Base-by-base conservation (phyloP, 1,284 basidiomycete species). In the Cystobasidium pallidum region DNA sequence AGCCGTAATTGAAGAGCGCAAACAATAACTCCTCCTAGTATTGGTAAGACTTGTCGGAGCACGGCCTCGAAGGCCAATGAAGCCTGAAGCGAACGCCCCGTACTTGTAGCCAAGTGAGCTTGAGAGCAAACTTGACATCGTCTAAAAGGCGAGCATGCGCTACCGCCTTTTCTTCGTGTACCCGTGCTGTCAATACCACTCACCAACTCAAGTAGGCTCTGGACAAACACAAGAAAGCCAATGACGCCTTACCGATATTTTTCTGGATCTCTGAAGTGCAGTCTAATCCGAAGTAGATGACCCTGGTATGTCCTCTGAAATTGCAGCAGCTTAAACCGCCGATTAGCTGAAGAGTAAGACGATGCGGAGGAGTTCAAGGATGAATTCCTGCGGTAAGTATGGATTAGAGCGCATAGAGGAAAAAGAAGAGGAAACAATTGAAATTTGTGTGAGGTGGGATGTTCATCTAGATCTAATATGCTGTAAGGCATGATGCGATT, bases 11-110 rank as follows among this genome's bases (percentile, higher is more conserved):
- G 54, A 34, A 54, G 32, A 19, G 66, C 55, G 8, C 21, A 34
- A 8, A 61, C 15, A n/a, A 70, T 43, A 28, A 70, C 32, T 24
- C 66, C 66, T 21, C 39, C 57, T 15, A 70, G 36, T n/a, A 70
- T 57, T 0, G 66, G 54, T 17, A 70, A 17, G 10, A 61, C 41
- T 21, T 70, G 36, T 26, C 59, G 32, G 28, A 61, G 10, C 55
- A 61, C 34, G 21, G 36, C 24, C 13, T 41, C 54, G n/a, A 70
- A 49, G n/a, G 32, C n/a, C 13, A 34, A 15, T n/a, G 32, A 43
- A 10, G 66, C 55, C n/a, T 45, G 41, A 24, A 70, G 55, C 30
- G 41, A 8, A 43, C 13, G 26, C 3, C 32, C 61, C 1, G 17
- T 3, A 63, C 6, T 21, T 13, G 15, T 4, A 49, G 43, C 6